Evolutionary conservation across 495 filamentous ascomycete genomes (phyloP).

Genomic region (Clohesyomyces aquaticus): DNA sequence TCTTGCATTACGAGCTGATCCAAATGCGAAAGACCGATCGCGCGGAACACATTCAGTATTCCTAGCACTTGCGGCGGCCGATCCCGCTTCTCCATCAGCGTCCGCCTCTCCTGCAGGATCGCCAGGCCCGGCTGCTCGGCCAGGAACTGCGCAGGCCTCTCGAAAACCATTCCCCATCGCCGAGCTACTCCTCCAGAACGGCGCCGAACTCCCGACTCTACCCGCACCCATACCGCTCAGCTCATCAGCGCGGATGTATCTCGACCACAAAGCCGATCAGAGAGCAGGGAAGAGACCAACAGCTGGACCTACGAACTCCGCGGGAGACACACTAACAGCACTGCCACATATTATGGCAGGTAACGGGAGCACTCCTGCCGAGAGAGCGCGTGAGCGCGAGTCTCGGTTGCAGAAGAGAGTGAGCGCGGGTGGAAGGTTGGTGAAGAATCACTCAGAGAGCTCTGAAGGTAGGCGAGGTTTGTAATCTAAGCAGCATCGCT

Average conservation of each 20-base stretch:
- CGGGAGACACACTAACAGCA: slow-evolving; percentile 40
- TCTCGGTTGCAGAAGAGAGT: slow-evolving; percentile 40
- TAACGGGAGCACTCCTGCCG: slow-evolving; percentile 39
- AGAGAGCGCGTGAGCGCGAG: slow-evolving; percentile 42
- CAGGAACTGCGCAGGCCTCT: slow-evolving; percentile 45
- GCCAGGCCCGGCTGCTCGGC: slow-evolving; percentile 44
- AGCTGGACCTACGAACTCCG: slow-evolving; percentile 14
- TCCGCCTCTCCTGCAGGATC: slow-evolving; percentile 48
- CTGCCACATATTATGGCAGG: slow-evolving; percentile 42
- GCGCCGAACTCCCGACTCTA: slow-evolving; percentile 77
- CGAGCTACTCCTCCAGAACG: slow-evolving; percentile 92
- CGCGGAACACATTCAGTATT: slow-evolving; percentile 86
- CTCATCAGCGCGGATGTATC: slow-evolving; percentile 74
- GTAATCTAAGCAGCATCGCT: slow-evolving; percentile 18
- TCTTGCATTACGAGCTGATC: slow-evolving; percentile 82
- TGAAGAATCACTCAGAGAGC: slow-evolving; percentile 29
- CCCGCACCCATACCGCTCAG: slow-evolving; percentile 78
- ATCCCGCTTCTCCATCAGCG: slow-evolving; percentile 73
- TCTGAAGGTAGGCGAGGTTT: slow-evolving; percentile 34
- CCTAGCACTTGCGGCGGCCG: slow-evolving; percentile 90
- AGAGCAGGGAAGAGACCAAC: slow-evolving; percentile 33
- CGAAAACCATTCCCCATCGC: slow-evolving; percentile 77
- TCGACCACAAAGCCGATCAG: slow-evolving; percentile 73
- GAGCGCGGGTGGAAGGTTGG: slow-evolving; percentile 41
- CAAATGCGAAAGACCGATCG: slow-evolving; percentile 84